Base-by-base conservation (phyloP, 1,139 yeast species). In the Debaryomycetaceae sp. region DNA sequence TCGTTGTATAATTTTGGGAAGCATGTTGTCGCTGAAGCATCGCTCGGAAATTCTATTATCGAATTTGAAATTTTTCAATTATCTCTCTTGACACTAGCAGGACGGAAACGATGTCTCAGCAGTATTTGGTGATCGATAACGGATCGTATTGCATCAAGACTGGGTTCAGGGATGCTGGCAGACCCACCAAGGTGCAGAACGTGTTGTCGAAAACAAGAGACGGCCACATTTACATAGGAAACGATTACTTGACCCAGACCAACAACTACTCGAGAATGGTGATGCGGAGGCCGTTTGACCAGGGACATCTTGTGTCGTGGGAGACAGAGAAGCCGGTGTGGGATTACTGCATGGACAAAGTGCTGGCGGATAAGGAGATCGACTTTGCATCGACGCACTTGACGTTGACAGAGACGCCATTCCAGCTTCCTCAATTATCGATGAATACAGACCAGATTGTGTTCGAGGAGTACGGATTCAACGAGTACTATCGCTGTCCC, bases 231-330 rank as follows among this genome's bases (percentile, higher is more conserved):
- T 83, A 86, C 55, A 70, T 90, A 8, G 97, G 96, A 2, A 70
- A 70, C 49, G 85, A 88, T 52, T 85, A 84, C 51, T 59, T 85
- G 33, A 63, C 76, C 22, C 72, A 75, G 30, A 80, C 91, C 39
- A 80, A 78, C 49, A 93, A 90, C 57, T 85, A 82, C 43, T 83
- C 95, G 1, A 90, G 95, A 1, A 74, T 91, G 13, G 76, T 77
- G 33, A 80, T 86, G 62, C 80, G 86, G 48, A 70, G 99, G 44
- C 97, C 99, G 0, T 82, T 81, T 50, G 97, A 90, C 51, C 83
- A 85, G 54, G 95, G 98, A 13, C 95, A 91, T 57, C 67, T 95
- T 44, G 82, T 85, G 0, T 88, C 95, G 36, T 95, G 99, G 99
- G 96, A 89, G 51, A 70, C 88, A 1, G 91, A 95, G 60, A 87